These are phyloP conservation scores for Cryptosporidium canis DNA, from an alignment of 169 alveolate species.

Conservation along the genomic window DNA sequence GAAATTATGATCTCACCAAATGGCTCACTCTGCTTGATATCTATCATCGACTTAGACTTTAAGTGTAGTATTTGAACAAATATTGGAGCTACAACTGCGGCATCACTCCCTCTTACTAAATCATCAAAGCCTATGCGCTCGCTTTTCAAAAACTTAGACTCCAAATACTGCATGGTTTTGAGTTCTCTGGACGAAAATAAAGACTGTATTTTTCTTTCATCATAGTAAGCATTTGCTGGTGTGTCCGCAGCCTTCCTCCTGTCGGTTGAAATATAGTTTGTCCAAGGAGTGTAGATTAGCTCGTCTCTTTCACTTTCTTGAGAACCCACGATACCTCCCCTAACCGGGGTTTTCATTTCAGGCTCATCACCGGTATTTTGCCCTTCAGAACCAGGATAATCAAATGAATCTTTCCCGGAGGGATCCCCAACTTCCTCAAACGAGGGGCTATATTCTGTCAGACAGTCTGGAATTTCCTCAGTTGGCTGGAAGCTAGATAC, in stretches of 20 bases:
- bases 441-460: neutral
- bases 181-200: conserved; percentile 49
- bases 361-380: neutral
- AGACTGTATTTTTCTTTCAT: neutral
- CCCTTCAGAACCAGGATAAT: neutral
- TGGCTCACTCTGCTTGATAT: conserved; percentile 30
- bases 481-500: neutral
- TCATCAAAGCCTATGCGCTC: conserved; percentile 5
- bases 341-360: conserved; percentile 25
- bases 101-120: conserved; percentile 4
- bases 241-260: neutral
- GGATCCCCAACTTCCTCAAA: neutral
- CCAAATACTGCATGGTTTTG: conserved; percentile 55
- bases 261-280: conserved; percentile 26
- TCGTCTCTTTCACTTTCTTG: conserved; percentile 25
- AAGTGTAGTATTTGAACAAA: conserved; percentile 59
- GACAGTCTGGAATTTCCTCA: neutral
- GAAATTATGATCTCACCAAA: conserved; percentile 43
- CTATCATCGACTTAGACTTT: conserved; percentile 54
- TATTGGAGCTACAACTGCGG: conserved; percentile 46
- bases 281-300: conserved; percentile 64
- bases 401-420: neutral
- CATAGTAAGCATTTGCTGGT: neutral
- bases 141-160: conserved; percentile 13
- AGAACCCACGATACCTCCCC: neutral